Conservation (phyloP, 2,329 filamentous ascomycete species). For the Scleromitrula shiraiana region DNA sequence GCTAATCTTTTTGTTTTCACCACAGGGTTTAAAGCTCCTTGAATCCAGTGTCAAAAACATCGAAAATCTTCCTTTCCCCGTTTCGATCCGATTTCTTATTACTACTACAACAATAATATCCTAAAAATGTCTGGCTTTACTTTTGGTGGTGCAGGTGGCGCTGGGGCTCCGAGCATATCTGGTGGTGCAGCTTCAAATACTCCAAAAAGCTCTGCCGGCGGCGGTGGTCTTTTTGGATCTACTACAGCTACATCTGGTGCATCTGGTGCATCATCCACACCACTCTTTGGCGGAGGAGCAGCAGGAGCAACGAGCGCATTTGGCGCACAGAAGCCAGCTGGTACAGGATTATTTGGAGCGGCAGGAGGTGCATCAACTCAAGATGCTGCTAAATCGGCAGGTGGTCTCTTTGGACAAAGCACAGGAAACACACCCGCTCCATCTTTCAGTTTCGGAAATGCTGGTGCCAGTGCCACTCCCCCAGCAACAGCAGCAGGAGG, state of each 20-base stretch:
- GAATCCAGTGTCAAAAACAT: neutral
- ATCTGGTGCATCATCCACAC: conserved; percentile 15
- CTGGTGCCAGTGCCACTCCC: conserved; percentile 4
- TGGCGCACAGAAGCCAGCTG: neutral
- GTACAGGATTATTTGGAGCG: conserved; percentile 1
- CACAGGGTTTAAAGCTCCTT: neutral
- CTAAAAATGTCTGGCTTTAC: conserved; percentile 28
- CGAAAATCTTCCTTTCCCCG: conserved; percentile 5
- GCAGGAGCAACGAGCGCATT: neutral
- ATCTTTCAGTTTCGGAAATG: conserved; percentile 6
- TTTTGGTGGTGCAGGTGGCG: conserved; percentile 26
- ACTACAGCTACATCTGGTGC: conserved; percentile 14
- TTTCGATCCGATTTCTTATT: conserved; percentile 1
- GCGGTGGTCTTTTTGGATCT: conserved; percentile 6
- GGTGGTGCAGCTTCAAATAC: conserved; percentile 5
- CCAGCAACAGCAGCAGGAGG: conserved; percentile 1
- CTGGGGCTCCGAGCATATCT: neutral
- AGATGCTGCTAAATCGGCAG: conserved; percentile 9
- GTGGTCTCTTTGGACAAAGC: conserved; percentile 21
- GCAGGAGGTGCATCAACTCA: neutral
- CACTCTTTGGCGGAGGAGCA: conserved; percentile 14
- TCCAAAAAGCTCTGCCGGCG: conserved; percentile 8
- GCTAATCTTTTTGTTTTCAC: conserved; percentile 1
- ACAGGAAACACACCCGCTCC: conserved; percentile 26
- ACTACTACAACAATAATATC: conserved; percentile 3